These are phyloP conservation scores for Candida michaelii DNA, from an alignment of 805 yeast species.

Conservation along the genomic window DNA sequence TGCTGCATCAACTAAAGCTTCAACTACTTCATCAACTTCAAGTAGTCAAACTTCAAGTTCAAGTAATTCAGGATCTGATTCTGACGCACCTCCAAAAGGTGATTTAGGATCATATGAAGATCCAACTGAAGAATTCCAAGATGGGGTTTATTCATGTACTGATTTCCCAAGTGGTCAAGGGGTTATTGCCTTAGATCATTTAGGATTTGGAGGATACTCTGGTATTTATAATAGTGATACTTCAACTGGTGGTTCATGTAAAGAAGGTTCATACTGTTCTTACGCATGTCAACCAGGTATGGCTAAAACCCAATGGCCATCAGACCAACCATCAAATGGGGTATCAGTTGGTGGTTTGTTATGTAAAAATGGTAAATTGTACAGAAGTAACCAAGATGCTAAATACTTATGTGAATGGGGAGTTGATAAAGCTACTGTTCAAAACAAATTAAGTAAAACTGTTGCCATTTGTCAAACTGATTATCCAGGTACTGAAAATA, in stretches of 20 bases:
- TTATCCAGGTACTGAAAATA: constrained; percentile 80
- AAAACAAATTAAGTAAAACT: constrained; percentile 46
- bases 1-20: constrained; percentile 19
- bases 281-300: constrained; percentile 78
- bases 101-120: constrained; percentile 49
- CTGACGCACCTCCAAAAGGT: constrained; percentile 39
- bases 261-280: constrained; percentile 70
- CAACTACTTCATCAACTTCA: constrained; percentile 30
- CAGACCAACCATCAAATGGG: constrained; percentile 64
- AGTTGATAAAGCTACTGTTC: constrained; percentile 51
- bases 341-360: constrained; percentile 70
- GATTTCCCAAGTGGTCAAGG: constrained; percentile 76
- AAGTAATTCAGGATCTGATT: constrained; percentile 18
- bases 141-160: constrained; percentile 69
- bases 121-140: constrained; percentile 58
- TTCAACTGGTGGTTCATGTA: constrained; percentile 44
- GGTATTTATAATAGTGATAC: constrained; percentile 49
- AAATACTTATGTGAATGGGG: constrained; percentile 69
- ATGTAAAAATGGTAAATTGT: constrained; percentile 62
- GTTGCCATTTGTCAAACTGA: constrained; percentile 77
- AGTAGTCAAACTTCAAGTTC: background rate
- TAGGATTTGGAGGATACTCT: constrained; percentile 45
- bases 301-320: constrained; percentile 82
- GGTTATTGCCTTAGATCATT: constrained; percentile 51
- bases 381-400: constrained; percentile 53